Percentiles rank a stretch among this genome's conserved stretches.
phyloP scores from a whole-genome alignment of 805 yeast species.

The Komagataella populi region DNA sequence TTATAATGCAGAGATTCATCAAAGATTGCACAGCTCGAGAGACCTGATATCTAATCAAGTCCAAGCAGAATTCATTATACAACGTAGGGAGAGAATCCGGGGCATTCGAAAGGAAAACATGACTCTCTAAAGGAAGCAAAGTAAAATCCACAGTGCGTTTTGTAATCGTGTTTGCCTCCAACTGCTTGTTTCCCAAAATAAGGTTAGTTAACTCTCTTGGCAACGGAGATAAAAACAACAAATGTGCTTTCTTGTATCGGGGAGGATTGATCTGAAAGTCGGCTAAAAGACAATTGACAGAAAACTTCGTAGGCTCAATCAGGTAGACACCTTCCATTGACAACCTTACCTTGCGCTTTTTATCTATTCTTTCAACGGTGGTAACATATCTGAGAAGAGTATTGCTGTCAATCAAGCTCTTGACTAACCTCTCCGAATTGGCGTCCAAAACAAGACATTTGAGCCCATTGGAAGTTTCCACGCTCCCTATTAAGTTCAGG shows the following conservation, averaged over 20 bases:
- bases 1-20: constrained; percentile 57
- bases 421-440: not conserved
- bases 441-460: constrained; percentile 2
- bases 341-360: not conserved
- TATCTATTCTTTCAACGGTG: constrained; percentile 1
- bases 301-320: constrained; percentile 53
- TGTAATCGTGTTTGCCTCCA: constrained; percentile 8
- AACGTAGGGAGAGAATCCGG: constrained; percentile 55
- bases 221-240: constrained; percentile 57
- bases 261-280: constrained; percentile 55
- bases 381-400: constrained; percentile 1
- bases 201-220: constrained; percentile 7
- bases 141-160: constrained; percentile 25
- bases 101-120: constrained; percentile 55
- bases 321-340: constrained; percentile 54
- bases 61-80: constrained; percentile 51
- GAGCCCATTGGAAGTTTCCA: not conserved
- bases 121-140: constrained; percentile 53
- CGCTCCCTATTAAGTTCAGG: not conserved
- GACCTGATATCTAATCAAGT: constrained; percentile 46
- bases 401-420: constrained; percentile 1
- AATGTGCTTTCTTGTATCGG: constrained; percentile 65
- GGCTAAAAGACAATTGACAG: constrained; percentile 62
- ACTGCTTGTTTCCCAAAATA: constrained; percentile 8
- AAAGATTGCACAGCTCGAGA: constrained; percentile 47